Evolutionary conservation across 108 stramenopile species (phyloP), one percentile per base, ranked within the genome.

Genomic region (Nitzschia putrida): DNA sequence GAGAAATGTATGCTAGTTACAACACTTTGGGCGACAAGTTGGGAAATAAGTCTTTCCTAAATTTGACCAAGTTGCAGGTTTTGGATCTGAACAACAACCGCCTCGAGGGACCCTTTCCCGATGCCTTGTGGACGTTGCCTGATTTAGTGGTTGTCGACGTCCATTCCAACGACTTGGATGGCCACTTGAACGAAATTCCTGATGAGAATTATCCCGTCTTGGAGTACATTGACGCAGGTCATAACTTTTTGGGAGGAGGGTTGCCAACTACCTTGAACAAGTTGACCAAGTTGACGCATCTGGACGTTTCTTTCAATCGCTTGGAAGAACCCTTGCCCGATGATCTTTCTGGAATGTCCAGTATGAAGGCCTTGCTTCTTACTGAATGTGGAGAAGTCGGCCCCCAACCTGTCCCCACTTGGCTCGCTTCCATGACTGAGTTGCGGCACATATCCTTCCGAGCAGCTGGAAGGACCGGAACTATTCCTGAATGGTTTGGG

Each of bases 1-100:
- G 61, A 29, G 74, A 82, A 26, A 63, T 87, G 14, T 87, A 80
- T 68, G 63, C 49, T 2, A 71, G 68, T 59, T 78, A 66, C 49
- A 87, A 87, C 38, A 42, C 71, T 22, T 11, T 87, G 9, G 66
- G 74, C 1, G 87, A 81, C 9, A 54, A 66, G 7, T 77, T 88
- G 39, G 78, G 76, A 13, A 60, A 78, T 24, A 72, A 60, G 13
- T 69, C 74, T 0, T 74, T 88, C 43, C 72, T 72, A 0, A 41
- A 68, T 42, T 57, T 82, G n/a, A 58, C 29, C 6, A 82, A 82
- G 39, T 57, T 88, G 6, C 52, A 70, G 41, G 74, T 80, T 41
- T 66, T 91, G n/a, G 83, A 82, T 63, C 60, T 88, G 23, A 78
- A 85, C 24, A 74, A 77, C 44, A 91, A 91, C 59, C 38, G 37